Evolutionary conservation across 495 filamentous ascomycete genomes (phyloP).

Genomic region (Xylaria cubensis): DNA sequence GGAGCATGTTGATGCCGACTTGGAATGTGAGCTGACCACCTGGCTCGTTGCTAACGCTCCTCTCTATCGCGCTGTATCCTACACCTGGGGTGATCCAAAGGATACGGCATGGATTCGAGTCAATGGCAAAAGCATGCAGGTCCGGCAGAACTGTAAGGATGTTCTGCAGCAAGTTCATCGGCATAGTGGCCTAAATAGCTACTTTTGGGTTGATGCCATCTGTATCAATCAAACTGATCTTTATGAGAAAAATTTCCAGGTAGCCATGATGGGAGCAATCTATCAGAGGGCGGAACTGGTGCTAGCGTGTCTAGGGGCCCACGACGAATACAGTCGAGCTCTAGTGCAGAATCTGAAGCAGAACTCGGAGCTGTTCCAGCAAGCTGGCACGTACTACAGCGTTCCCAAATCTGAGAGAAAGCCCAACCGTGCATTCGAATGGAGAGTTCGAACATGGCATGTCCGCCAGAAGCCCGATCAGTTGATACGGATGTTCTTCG

Average conservation of each 20-base stretch:
- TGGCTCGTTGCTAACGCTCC: not conserved
- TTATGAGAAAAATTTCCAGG: not conserved
- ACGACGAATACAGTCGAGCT: not conserved
- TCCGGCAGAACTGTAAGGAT: not conserved
- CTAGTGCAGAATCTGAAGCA: not conserved
- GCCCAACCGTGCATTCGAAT: not conserved
- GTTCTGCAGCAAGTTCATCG: conserved; percentile 1
- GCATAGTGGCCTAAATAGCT: not conserved
- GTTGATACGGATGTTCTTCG: not conserved
- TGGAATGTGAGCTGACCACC: not conserved
- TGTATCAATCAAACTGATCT: not conserved
- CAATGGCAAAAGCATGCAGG: not conserved
- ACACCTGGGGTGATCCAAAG: not conserved
- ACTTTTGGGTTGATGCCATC: not conserved
- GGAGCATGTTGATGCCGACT: not conserved
- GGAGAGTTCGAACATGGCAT: not conserved
- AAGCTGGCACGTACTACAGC: not conserved
- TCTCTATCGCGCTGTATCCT: not conserved
- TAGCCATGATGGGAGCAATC: not conserved
- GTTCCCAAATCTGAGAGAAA: not conserved
- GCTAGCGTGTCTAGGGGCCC: not conserved
- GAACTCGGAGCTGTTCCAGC: not conserved
- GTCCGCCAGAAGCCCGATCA: not conserved
- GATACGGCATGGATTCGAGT: not conserved
- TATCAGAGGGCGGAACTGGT: not conserved